These are phyloP conservation scores for Agaricales sp. DNA, from an alignment of 1,284 basidiomycete species.

Conservation along the genomic window DNA sequence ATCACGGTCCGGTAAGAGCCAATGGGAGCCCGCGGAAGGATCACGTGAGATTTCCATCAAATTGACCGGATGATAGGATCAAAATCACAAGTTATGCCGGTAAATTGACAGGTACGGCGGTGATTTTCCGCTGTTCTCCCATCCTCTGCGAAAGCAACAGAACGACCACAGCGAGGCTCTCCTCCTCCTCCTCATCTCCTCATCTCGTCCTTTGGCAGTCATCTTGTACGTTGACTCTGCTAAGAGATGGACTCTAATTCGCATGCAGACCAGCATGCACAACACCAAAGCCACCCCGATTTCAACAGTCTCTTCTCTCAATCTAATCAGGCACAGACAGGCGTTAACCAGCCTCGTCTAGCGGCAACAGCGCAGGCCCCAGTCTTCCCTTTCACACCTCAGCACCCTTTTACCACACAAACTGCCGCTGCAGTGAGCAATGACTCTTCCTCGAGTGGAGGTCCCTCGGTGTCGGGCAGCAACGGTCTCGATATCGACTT, in stretches of 20 bases:
- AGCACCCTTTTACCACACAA: neutral
- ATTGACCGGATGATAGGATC: too few species aligned
- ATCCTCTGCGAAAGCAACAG: neutral
- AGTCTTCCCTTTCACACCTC: conserved; percentile 11
- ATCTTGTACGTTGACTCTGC: neutral
- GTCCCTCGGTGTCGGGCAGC: too few species aligned
- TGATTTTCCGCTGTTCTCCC: neutral
- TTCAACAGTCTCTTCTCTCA: neutral
- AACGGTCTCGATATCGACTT: neutral
- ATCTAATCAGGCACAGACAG: neutral
- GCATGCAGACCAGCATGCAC: neutral
- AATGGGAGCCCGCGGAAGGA: too few species aligned
- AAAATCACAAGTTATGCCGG: too few species aligned
- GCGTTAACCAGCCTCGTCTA: neutral
- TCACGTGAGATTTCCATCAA: too few species aligned
- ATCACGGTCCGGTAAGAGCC: too few species aligned
- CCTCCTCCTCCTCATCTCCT: neutral
- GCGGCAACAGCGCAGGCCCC: conserved; percentile 5
- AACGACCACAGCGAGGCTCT: neutral
- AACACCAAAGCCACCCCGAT: neutral
- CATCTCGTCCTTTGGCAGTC: neutral
- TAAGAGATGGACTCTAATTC: neutral
- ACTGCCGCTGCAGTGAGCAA: neutral
- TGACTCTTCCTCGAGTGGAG: neutral
- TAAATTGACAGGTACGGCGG: neutral